Base-by-base conservation (phyloP, 148 eudicot species). In the Heliosperma pusillum region DNA sequence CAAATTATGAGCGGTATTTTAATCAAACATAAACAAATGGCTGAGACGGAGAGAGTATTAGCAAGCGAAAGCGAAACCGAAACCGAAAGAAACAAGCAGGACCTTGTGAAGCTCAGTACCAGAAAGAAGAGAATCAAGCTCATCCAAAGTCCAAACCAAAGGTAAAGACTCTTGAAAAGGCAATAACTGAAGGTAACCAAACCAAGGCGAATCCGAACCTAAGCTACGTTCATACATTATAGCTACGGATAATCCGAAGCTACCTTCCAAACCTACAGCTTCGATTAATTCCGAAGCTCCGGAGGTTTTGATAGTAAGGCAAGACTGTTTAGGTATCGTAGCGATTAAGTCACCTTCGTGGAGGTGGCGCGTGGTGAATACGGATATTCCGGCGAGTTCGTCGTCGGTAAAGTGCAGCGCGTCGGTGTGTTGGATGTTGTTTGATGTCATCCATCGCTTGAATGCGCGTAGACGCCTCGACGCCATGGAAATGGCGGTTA, bases 91-190 rank as follows among this genome's bases (percentile, higher is more conserved):
- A 25, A 15, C 12, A 26, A 52, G 29, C 17, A 45, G 65, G n/a
- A 88, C 98, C 97, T 90, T 82, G 78, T 94, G 97, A n/a, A 94
- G 96, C 84, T 94, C 98, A 20, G 98, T 95, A 12, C 96, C 98
- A 9, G 67, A 10, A 20, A 95, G 85, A 5, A 95, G 82, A 47
- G 81, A 74, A 24, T 92, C 86, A 74, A 95, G 45, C 25, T 95
- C 91, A 20, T 80, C 73, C 68, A 84, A 58, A 45, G 83, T 88
- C 97, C 99, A 95, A 45, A 89, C 77, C 80, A 95, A 74, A 1
- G 99, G 99, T 50, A 90, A 82, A 2, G 74, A 72, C 78, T 92
- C 90, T 12, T 59, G 42, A 1, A 70, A 57, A 0, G 97, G 97
- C 84, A 92, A 66, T 2, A 95, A 40, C 24, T 92, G 87, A 30